Evolutionary conservation across 805 yeast species (phyloP), one percentile per base, ranked within the genome.

Genomic region (Wickerhamiella azymoides): DNA sequence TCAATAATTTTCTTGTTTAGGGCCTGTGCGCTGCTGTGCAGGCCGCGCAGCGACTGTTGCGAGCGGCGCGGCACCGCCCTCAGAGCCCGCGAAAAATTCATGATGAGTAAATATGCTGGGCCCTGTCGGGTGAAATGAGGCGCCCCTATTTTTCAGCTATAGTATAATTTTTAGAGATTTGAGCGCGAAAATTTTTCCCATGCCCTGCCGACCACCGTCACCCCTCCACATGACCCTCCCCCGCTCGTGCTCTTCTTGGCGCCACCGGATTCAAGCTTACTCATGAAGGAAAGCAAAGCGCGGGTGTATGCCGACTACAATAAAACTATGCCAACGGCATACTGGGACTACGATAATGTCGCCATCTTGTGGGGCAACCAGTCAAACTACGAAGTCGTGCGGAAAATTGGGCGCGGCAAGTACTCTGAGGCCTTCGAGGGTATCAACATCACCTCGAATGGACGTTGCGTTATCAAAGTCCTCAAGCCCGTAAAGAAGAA

Each of bases 371-470:
- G 96, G 95, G 86, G 92, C 32, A 69, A 76, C 37, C 93, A 83
- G 53, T 74, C 77, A n/a, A 78, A 80, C 58, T 86, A 86, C 62
- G 96, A 88, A 65, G 79, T 86, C 40, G 71, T 81, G 35, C 76
- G 77, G 50, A 86, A 85, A 61, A 73, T 88, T 43, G 96, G 96
- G 10, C 73, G 96, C 48, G 96, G 96, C 42, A 85, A 85, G 64
- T 88, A 88, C 61, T 82, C 93, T 13, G 96, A 88, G 65, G 96
- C 88, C 40, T 88, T 88, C 57, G 76, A 84, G 53, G 96, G 96
- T 6, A 71, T 82, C 35, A 77, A 82, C 54, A 49, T 64, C 47
- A 60, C 70, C 36, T 72, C 73, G 47, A 76, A 79, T 46, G 70
- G 72, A 45, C 70, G 77, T 45, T 77, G 88, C 55, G 95, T 88